Evolutionary conservation across 257 asterid species (phyloP).

Genomic region (Eustoma russellianum): DNA sequence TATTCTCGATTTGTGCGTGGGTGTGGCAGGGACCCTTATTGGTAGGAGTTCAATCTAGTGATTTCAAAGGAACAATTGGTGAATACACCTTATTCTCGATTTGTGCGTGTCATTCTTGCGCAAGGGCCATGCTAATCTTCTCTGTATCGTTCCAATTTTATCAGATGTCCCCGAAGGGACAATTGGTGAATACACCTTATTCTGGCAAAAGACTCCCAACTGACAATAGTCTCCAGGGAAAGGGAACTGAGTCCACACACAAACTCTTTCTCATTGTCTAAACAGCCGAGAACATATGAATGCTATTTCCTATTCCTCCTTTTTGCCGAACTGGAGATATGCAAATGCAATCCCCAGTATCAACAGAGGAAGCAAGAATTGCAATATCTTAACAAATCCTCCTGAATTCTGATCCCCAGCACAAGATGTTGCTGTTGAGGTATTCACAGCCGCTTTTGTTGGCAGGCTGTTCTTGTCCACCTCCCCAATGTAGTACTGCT

Average conservation of each 20-base stretch:
- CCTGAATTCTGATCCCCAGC: slow-evolving; percentile 14
- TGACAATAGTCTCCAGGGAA: no score
- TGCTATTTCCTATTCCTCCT: slow-evolving; percentile 20
- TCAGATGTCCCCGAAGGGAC: no score
- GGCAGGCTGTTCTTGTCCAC: slow-evolving; percentile 48
- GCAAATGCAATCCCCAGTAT: slow-evolving; percentile 34
- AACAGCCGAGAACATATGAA: neutral
- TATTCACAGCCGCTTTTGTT: neutral
- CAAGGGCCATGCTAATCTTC: no score
- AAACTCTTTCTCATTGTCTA: neutral
- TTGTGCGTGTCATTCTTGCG: no score
- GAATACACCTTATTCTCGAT: no score
- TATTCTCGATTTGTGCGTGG: no score
- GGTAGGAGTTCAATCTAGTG: no score
- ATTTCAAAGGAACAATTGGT: no score
- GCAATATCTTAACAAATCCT: slow-evolving; percentile 24
- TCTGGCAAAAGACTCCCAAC: no score
- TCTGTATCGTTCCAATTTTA: no score
- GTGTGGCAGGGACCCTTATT: no score
- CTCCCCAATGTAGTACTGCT: slow-evolving; percentile 34
- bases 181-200: no score
- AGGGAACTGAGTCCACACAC: neutral
- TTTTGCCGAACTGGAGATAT: slow-evolving; percentile 25
- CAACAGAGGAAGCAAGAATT: slow-evolving; percentile 36
- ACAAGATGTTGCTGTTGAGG: slow-evolving; percentile 8